Base-by-base conservation (phyloP, 495 filamentous ascomycete species). In the Penicillium psychrofluorescens region DNA sequence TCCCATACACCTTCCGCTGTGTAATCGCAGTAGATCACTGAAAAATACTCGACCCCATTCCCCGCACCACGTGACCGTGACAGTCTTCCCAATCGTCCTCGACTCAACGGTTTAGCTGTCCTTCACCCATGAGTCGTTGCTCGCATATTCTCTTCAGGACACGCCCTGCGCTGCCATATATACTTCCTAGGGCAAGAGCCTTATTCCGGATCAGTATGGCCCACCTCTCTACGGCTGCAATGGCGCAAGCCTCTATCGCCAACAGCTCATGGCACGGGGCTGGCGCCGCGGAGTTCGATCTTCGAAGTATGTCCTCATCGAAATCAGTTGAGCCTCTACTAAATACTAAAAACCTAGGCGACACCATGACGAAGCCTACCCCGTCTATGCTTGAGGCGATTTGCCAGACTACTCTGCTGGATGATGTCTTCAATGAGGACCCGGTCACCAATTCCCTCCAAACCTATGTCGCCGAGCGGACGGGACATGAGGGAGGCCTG, bases 351-450 rank as follows among this genome's bases (percentile, higher is more conserved):
- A 4, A 0, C n/a, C 15, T 32, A 71, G 67, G 65, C 63, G 90
- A 97, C 56, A 86, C 84, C 16, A 78, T 90, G 67, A 97, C 91
- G 7, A 90, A 88, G 1, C 90, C 91, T 2, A 95, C 88, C 4
- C 44, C 33, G 41, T 76, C 81, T 9, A 95, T 95, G 90, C 81
- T 95, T 11, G 63, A 72, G 32, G 75, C 80, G 9, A 82, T 83
- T 47, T 62, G 65, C 40, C 56, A 68, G 34, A 76, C 74, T 6
- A 79, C 77, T 6, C 66, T 89, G 34, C 64, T 84, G 28, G 90
- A 96, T 61, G 90, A 95, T 50, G 88, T 95, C 49, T 91, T 91
- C 62, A 51, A 71, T 35, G 86, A 91, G 63, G 90, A 95, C 61
- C 74, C 80, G 0, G 88, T 86, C 0, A 95, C 90, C 22, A 79